Percentiles rank a stretch among this genome's conserved stretches.
phyloP scores from a whole-genome alignment of 352 stramenopile species.

The Aphanomyces cochlioides region DNA sequence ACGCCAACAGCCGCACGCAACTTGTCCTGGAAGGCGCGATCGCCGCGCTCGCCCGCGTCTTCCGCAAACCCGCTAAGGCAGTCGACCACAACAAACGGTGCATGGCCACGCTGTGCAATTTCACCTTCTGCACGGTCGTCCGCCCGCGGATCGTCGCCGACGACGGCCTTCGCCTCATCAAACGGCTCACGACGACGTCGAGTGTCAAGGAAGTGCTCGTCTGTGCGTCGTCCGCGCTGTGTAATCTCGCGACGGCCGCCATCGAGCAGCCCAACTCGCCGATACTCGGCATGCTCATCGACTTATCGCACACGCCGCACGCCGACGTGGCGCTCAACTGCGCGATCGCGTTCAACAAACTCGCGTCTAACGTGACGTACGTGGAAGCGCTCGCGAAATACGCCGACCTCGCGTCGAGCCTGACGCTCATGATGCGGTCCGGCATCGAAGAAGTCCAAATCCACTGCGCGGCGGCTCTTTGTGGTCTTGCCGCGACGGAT shows the following conservation, averaged over 20 bases:
- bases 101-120: conserved; percentile 58
- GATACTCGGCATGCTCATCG: conserved; percentile 7
- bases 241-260: not conserved
- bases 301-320: conserved; percentile 4
- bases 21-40: conserved; percentile 60
- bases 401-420: conserved; percentile 51
- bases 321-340: conserved; percentile 44
- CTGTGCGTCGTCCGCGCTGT: not conserved
- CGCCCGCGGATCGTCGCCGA: conserved; percentile 52
- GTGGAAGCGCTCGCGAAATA: conserved; percentile 48
- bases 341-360: conserved; percentile 57
- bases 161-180: conserved; percentile 54
- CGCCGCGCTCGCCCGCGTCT: conserved; percentile 59
- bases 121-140: conserved; percentile 59
- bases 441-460: conserved; percentile 76
- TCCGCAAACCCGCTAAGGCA: conserved; percentile 57
- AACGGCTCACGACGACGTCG: conserved; percentile 53
- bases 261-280: conserved; percentile 10
- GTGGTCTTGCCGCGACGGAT: conserved; percentile 61
- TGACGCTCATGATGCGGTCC: conserved; percentile 82
- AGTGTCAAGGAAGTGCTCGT: conserved; percentile 40
- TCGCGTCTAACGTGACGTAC: conserved; percentile 47
- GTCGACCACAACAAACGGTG: conserved; percentile 65
- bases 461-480: conserved; percentile 76
- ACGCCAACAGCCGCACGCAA: conserved; percentile 54